Base-by-base conservation (phyloP, 2,329 filamentous ascomycete species). In the Penicillium polonicum region DNA sequence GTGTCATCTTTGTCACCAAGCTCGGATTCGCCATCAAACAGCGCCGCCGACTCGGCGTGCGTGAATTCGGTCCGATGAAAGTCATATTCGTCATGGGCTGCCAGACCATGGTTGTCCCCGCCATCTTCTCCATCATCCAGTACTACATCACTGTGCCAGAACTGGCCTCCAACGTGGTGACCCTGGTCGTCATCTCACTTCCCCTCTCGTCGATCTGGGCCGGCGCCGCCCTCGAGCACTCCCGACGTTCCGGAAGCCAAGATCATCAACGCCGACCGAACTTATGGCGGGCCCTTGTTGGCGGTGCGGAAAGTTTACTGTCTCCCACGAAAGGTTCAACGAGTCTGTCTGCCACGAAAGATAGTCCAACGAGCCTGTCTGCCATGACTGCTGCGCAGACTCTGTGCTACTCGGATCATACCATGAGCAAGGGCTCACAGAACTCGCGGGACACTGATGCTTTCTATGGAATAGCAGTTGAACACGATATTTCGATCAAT, bases 151-250 rank as follows among this genome's bases (percentile, higher is more conserved):
- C 68, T 4, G 77, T 83, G 51, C 80, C 82, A 4, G 82, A 86
- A 62, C 74, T 88, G 33, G 77, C 79, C 55, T 79, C 80, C 48
- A 76, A 84, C 58, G 77, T 84, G 53, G 72, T 85, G 9, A 85
- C 85, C 17, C 72, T 85, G 21, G 82, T 87, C 36, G 82, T 82
- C 57, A 79, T 88, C 59, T 85, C 85, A 60, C 80, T 89, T 17
- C 87, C 87, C 1, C 78, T 89, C 12, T 87, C 85, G 15, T 83
- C 85, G 19, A 80, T 89, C 62, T 89, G 87, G 87, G 87, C 87
- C 15, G 73, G 78, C 5, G 72, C 75, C 21, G 70, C 71, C 19
- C 66, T 76, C 23, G 69, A 71, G 15, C 58, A 66, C 31, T 36
- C 52, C 12, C 61, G 48, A 15, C 48, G 48, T n/a, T 44, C 51